Evolutionary conservation across 1,284 basidiomycete genomes (phyloP).

Genomic region (Exobasidium cylindrosporum): DNA sequence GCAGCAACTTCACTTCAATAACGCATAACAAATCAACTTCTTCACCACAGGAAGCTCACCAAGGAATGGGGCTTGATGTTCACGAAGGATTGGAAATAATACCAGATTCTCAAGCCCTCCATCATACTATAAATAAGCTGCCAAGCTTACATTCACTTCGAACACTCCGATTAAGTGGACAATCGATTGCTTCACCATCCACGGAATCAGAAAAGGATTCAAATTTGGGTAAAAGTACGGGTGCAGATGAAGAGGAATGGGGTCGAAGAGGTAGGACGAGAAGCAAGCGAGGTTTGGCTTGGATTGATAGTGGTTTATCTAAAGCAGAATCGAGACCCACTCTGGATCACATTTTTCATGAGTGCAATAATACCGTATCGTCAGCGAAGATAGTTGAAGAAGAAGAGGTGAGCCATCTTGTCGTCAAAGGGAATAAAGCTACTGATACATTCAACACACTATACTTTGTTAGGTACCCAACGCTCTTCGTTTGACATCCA

Average conservation of each 20-base stretch:
- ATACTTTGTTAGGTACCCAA: not conserved
- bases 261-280: slow-evolving; percentile 1
- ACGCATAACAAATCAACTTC: not conserved
- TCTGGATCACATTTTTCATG: not conserved
- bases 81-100: not conserved
- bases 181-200: not conserved
- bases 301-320: slow-evolving; percentile 1
- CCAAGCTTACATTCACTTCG: slow-evolving; percentile 6
- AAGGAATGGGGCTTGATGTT: not conserved
- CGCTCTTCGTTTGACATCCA: not conserved
- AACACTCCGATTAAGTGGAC: not conserved
- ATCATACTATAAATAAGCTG: not conserved
- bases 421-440: not conserved
- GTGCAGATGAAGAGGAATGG: not conserved
- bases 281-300: slow-evolving; percentile 6
- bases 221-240: not conserved
- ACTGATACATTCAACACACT: not conserved
- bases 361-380: too few species aligned
- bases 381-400: too few species aligned
- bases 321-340: not conserved
- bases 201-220: not conserved
- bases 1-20: not conserved
- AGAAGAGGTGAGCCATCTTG: not conserved
- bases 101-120: not conserved
- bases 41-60: not conserved